These are phyloP conservation scores for Clitocybe nebularis DNA, from an alignment of 1,284 basidiomycete genomes.

Conservation along the genomic window DNA sequence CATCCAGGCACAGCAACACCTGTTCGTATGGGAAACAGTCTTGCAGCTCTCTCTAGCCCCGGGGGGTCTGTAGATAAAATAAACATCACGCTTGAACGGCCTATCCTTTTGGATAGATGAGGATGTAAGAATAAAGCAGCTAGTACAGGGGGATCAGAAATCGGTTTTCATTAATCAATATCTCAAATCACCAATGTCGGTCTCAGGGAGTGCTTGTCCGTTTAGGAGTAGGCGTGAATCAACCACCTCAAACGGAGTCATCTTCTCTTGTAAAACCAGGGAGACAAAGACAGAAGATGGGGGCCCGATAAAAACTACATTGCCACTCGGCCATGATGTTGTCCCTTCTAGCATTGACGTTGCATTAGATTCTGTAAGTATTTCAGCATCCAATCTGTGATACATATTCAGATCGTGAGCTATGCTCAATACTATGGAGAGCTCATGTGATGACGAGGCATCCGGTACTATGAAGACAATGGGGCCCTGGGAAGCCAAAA, in stretches of 20 bases:
- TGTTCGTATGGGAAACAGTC: conserved; percentile 79
- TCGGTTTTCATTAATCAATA: not conserved
- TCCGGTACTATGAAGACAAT: conserved; percentile 54
- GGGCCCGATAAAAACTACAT: conserved; percentile 55
- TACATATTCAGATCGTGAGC: conserved; percentile 67
- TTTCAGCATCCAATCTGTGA: conserved; percentile 64
- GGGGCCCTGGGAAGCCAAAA: conserved; percentile 52
- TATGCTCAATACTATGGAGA: conserved; percentile 57
- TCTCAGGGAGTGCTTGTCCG: conserved; percentile 21
- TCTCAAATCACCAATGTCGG: conserved; percentile 25
- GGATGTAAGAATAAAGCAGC: conserved; percentile 71
- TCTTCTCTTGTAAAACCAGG: conserved; percentile 20
- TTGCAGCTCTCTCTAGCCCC: conserved; percentile 60
- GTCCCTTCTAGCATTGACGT: conserved; percentile 18
- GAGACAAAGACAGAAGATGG: conserved; percentile 26
- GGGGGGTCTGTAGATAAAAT: conserved; percentile 51
- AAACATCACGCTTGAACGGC: conserved; percentile 45
- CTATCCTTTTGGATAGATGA: conserved; percentile 40
- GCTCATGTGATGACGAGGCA: conserved; percentile 24
- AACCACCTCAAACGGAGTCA: conserved; percentile 27
- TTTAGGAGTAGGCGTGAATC: conserved; percentile 21
- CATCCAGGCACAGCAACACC: conserved; percentile 75
- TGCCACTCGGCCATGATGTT: conserved; percentile 37
- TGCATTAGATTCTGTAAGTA: conserved; percentile 47
- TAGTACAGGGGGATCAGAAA: conserved; percentile 17